Evolutionary conservation across 1,139 yeast species (phyloP).

Genomic region (Yamadazyma diddensiae): DNA sequence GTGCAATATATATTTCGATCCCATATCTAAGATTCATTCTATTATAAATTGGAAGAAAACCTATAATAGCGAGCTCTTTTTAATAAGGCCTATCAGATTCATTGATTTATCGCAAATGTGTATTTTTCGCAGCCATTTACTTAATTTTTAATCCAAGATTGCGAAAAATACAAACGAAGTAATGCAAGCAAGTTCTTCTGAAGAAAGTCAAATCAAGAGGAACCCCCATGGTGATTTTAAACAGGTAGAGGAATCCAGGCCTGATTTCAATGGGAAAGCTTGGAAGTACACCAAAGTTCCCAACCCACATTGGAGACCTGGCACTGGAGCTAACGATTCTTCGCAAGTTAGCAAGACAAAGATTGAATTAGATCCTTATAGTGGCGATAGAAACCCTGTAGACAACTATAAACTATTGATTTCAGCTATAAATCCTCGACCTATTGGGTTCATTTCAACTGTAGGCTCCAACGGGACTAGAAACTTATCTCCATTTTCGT

Average conservation of each 20-base stretch:
- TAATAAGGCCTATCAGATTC: no score
- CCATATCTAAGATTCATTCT: no score
- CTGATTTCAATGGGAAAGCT: constrained; percentile 18
- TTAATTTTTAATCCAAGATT: no score
- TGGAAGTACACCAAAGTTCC: constrained; percentile 19
- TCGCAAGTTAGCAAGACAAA: constrained; percentile 27
- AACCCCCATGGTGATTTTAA: constrained; percentile 26
- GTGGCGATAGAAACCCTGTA: constrained; percentile 32
- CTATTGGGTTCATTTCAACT: constrained; percentile 55
- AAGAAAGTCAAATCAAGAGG: constrained; percentile 12
- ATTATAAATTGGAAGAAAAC: no score
- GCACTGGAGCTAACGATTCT: constrained; percentile 44
- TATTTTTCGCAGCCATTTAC: no score
- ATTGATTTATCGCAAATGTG: no score
- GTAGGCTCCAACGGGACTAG: constrained; percentile 35
- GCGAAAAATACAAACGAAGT: no score
- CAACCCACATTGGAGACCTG: constrained; percentile 40
- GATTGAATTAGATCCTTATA: constrained; percentile 48
- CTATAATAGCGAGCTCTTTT: no score
- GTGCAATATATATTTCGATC: no score
- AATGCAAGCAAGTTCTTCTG: no score
- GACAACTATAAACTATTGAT: constrained; percentile 51
- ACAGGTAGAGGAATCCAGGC: constrained; percentile 22
- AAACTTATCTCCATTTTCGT: constrained; percentile 59
- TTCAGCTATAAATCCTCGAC: constrained; percentile 54